Evolutionary conservation across 345 rosid species (phyloP), one percentile per base, ranked within the genome.

Genomic region (Gossypium anomalum): DNA sequence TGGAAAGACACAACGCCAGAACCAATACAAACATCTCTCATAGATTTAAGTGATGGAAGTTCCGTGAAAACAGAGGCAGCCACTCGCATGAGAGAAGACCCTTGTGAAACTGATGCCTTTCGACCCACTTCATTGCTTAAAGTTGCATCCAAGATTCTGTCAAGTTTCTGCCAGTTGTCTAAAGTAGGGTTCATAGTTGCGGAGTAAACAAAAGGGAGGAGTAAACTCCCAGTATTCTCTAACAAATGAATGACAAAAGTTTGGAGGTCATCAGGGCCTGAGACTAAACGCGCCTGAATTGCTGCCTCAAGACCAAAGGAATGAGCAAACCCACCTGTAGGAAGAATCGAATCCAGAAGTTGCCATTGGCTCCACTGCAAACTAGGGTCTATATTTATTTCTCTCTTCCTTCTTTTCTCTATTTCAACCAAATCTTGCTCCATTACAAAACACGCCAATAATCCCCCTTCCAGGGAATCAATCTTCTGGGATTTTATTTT

Each of bases 331-430:
- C 97, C 98, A 7, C 98, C 94, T 0, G 97, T 92, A 3, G 97
- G 98, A 63, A 94, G 97, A 79, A 90, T 84, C 17, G 98, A 94
- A 83, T 92, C 97, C 0, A 94, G 82, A 77, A 94, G 76, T 64
- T 94, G 98, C 98, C 98, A 94, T 71, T 90, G 85, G 73, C 98
- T 92, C 98, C 98, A 94, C 27, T 88, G 90, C 55, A 82, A 74
- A 68, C 65, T 67, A 47, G 76, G 51, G 2, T 56, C 62, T 47
- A 22, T n/a, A 12, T 63, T 7, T 10, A 6, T n/a, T 3, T 61
- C 8, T 25, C 41, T 25, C 56, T 60, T 45, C 3, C 45, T 15
- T 19, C 14, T 61, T 27, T 61, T 73, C 29, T 60, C 67, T n/a
- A 13, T 10, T 60, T 73, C 59, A 12, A 16, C 76, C 57, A 20